Percentiles rank a stretch among this genome's conserved stretches.
phyloP scores from a whole-genome alignment of 2,329 filamentous ascomycete genomes.

The Botryotinia convoluta region DNA sequence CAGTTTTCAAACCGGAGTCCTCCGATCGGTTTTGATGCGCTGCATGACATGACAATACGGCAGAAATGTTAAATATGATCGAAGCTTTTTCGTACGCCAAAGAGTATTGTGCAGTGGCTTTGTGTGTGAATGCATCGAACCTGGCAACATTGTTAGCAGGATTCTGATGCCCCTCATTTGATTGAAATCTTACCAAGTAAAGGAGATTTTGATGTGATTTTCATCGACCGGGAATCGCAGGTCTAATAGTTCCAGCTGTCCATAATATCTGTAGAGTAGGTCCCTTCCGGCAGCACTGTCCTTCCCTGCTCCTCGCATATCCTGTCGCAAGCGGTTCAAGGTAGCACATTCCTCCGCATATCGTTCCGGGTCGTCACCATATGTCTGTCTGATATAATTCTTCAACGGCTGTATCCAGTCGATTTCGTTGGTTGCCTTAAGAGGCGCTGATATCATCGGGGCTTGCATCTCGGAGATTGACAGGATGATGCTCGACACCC shows the following conservation, averaged over 20 bases:
- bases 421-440: constrained; percentile 95
- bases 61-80: constrained; percentile 99
- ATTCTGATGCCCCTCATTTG: not conserved
- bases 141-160: constrained; percentile 45
- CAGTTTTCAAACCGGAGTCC: constrained; percentile 89
- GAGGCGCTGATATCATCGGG: constrained; percentile 91
- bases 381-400: constrained; percentile 86
- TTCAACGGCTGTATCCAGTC: constrained; percentile 95
- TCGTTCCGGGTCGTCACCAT: constrained; percentile 93
- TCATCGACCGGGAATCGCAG: constrained; percentile 95
- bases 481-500: constrained; percentile 11
- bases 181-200: constrained; percentile 73
- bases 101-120: constrained; percentile 94
- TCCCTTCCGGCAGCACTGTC: constrained; percentile 93
- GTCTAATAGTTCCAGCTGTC: constrained; percentile 91
- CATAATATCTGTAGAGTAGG: constrained; percentile 94
- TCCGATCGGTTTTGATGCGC: constrained; percentile 89
- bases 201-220: constrained; percentile 98
- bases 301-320: constrained; percentile 96
- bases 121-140: constrained; percentile 99
- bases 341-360: constrained; percentile 95
- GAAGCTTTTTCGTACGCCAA: constrained; percentile 97
- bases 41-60: constrained; percentile 92
- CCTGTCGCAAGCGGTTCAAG: constrained; percentile 91
- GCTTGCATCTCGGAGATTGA: constrained; percentile 60